phyloP scores from a whole-genome alignment of 108 stramenopile genomes.

The Cafeteria roenbergensis region DNA sequence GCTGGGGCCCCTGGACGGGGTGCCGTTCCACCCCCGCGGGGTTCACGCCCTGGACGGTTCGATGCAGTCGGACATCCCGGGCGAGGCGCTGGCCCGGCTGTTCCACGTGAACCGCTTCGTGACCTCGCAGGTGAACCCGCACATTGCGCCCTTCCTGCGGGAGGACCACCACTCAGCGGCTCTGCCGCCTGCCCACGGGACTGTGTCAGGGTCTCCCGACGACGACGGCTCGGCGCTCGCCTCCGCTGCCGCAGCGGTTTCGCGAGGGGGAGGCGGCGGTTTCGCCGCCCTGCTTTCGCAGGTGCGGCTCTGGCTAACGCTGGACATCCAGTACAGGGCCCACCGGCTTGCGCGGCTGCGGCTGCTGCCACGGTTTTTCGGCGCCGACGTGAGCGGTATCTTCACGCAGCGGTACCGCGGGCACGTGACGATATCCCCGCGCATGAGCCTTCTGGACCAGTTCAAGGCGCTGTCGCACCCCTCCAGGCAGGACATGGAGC shows the following conservation, averaged over 20 bases:
- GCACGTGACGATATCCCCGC: conserved; percentile 2
- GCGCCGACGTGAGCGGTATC: not conserved
- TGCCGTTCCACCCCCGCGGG: not conserved
- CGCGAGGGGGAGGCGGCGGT: too few relatives aligned
- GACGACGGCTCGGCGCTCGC: too few relatives aligned
- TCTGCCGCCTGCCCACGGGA: too few relatives aligned
- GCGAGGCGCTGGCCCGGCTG: not conserved
- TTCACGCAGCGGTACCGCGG: conserved; percentile 6
- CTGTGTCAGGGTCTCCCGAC: too few relatives aligned
- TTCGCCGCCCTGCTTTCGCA: too few relatives aligned
- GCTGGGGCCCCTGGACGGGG: too few relatives aligned
- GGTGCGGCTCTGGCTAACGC: not conserved
- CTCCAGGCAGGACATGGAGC: not conserved
- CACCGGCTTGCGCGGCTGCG: not conserved
- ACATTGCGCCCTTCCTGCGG: conserved; percentile 1
- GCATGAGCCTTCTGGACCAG: conserved; percentile 1
- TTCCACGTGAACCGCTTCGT: conserved; percentile 5
- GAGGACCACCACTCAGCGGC: not conserved
- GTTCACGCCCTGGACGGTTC: not conserved
- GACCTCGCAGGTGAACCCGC: conserved; percentile 2
- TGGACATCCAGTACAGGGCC: not conserved
- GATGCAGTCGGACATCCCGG: conserved; percentile 1
- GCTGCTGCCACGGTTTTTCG: conserved; percentile 1
- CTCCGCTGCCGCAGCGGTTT: too few relatives aligned
- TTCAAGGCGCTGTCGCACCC: conserved; percentile 5